These are phyloP conservation scores for Cryptococcus neoformans DNA, from an alignment of 1,284 basidiomycete genomes.

Conservation along the genomic window DNA sequence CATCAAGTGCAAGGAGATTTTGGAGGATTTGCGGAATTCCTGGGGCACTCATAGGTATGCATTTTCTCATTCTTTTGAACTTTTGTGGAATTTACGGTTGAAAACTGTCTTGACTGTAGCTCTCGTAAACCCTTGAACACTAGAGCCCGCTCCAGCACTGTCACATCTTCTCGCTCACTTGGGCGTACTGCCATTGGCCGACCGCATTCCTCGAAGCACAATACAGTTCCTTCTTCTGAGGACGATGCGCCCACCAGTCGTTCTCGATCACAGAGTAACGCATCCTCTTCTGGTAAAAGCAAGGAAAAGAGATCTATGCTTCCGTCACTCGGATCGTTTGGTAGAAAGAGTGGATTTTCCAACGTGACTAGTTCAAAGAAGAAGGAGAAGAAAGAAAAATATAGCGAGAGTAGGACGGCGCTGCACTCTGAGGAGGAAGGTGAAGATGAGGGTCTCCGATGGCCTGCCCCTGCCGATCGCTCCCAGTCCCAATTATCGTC, in stretches of 20 bases:
- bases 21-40: slow-evolving; percentile 62
- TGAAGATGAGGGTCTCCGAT: slow-evolving; percentile 45
- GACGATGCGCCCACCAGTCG: slow-evolving; percentile 35
- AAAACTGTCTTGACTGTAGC: not conserved
- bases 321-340: slow-evolving; percentile 42
- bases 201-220: slow-evolving; percentile 11
- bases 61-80: not conserved
- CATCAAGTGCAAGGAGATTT: slow-evolving; percentile 64
- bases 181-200: slow-evolving; percentile 16
- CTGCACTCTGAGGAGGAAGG: slow-evolving; percentile 43
- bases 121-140: slow-evolving; percentile 9
- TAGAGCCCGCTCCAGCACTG: slow-evolving; percentile 13
- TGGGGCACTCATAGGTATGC: slow-evolving; percentile 52
- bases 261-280: slow-evolving; percentile 41
- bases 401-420: slow-evolving; percentile 53
- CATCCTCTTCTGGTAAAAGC: slow-evolving; percentile 28
- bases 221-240: slow-evolving; percentile 23
- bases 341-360: slow-evolving; percentile 33
- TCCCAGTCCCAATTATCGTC: slow-evolving; percentile 18
- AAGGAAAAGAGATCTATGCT: slow-evolving; percentile 35
- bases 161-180: slow-evolving; percentile 15
- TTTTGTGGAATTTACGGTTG: not conserved
- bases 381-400: slow-evolving; percentile 57
- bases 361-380: slow-evolving; percentile 19
- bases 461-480: slow-evolving; percentile 6